These are phyloP conservation scores for Leucosporidium scottii DNA, from an alignment of 768 basidiomycete species.

Conservation along the genomic window DNA sequence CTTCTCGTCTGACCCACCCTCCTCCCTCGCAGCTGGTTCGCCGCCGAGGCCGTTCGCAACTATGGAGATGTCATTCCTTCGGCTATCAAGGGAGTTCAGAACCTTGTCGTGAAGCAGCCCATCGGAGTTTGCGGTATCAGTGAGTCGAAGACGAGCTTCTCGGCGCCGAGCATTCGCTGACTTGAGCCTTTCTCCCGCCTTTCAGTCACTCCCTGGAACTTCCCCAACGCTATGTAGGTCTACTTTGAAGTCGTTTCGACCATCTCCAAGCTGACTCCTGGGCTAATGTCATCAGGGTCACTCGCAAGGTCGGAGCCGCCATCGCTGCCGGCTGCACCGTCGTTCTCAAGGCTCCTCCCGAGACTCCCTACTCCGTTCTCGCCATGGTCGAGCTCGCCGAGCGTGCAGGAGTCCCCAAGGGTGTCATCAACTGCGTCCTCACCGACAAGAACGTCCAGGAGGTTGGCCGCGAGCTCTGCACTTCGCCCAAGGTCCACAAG, in stretches of 20 bases:
- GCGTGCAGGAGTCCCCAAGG: slow-evolving; percentile 88
- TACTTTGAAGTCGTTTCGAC: slow-evolving; percentile 17
- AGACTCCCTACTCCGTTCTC: slow-evolving; percentile 56
- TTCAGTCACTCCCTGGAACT: slow-evolving; percentile 52
- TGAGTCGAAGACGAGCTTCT: neutral
- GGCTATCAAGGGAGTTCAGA: slow-evolving; percentile 59
- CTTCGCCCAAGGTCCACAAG: slow-evolving; percentile 74
- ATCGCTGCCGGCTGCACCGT: slow-evolving; percentile 94
- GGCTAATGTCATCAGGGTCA: slow-evolving; percentile 46
- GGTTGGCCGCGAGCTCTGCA: slow-evolving; percentile 87
- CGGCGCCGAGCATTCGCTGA: too few species aligned
- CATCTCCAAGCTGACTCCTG: neutral
- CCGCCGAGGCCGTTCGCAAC: slow-evolving; percentile 83
- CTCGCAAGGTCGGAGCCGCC: slow-evolving; percentile 79
- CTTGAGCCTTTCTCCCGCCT: too few species aligned
- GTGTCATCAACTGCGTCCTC: slow-evolving; percentile 90
- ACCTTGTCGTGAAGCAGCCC: slow-evolving; percentile 89
- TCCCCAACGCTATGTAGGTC: slow-evolving; percentile 42
- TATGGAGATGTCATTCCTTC: slow-evolving; percentile 90
- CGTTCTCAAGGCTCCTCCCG: slow-evolving; percentile 58
- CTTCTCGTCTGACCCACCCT: neutral
- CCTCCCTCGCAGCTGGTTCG: slow-evolving; percentile 44
- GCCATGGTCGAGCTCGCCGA: slow-evolving; percentile 72
- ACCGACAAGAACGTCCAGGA: slow-evolving; percentile 65
- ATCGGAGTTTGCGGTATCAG: slow-evolving; percentile 45